phyloP scores from a whole-genome alignment of 257 asterid genomes.

The Nicotiana tabacum region DNA sequence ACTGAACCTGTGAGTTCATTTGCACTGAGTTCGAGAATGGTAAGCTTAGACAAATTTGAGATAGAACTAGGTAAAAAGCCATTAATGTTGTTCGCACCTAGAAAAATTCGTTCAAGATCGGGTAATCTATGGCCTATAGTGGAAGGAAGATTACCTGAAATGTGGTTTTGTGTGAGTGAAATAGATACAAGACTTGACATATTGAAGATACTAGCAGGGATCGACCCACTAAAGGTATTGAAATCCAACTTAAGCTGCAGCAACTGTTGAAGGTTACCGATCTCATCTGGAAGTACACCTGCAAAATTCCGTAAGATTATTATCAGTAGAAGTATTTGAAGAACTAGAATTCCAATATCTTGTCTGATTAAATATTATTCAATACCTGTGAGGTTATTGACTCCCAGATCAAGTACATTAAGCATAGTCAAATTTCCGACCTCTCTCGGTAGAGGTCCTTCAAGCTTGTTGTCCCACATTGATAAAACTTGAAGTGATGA shows the following conservation, averaged over 20 bases:
- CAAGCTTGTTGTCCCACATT: constrained; percentile 19
- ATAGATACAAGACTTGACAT: constrained; percentile 21
- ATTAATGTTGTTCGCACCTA: constrained; percentile 9
- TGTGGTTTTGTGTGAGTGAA: constrained; percentile 18
- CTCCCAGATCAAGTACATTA: constrained; percentile 11
- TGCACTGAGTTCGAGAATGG: neutral
- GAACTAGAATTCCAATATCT: neutral
- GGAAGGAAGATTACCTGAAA: constrained; percentile 27
- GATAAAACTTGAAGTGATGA: constrained; percentile 24
- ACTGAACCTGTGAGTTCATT: constrained; percentile 19
- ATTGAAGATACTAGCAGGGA: constrained; percentile 22
- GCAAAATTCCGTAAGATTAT: neutral
- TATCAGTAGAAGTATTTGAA: neutral
- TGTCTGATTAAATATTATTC: neutral
- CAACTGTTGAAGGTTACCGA: constrained; percentile 23
- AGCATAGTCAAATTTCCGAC: constrained; percentile 28
- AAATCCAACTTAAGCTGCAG: constrained; percentile 13
- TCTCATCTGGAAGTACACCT: constrained; percentile 29
- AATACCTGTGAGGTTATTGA: constrained; percentile 29
- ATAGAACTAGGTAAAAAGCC: constrained; percentile 21
- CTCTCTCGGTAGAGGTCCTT: constrained; percentile 30
- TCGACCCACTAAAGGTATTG: constrained; percentile 18
- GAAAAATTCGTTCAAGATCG: constrained; percentile 15
- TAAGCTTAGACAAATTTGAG: constrained; percentile 20
- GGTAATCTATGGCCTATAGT: constrained; percentile 11